Base-by-base conservation (phyloP, 164 flowering plant genomes). In the Dillenia suffruticosa region DNA sequence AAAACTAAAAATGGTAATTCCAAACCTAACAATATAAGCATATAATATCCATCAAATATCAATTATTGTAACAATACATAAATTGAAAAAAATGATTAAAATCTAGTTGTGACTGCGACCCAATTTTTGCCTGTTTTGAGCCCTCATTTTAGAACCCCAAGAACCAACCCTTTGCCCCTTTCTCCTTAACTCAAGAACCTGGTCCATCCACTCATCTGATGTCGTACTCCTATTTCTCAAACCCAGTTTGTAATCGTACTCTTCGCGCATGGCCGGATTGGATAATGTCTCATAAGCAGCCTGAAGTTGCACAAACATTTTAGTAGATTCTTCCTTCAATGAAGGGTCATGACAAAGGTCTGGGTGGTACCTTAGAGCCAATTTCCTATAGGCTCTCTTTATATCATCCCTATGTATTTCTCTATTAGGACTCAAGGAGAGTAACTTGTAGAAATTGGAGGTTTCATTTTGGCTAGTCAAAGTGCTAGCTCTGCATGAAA, bases 321-420 rank as follows among this genome's bases (percentile, higher is more conserved):
- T 62, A 8, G 61, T 58, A 1, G 68, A 66, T 22, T 70, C 66
- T 22, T 67, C 64, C 52, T 66, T 63, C 40, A 26, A 5, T 26
- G 40, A 26, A 26, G 40, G 40, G 40, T 26, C 40, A 51, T 26
- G 63, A 51, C 68, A 71, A n/a, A 67, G 67, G 44, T 71, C 68
- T 8, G 74, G 74, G 46, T 71, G 74, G 17, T 66, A 63, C 43
- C 59, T 51, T 9, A 67, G 59, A 58, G 68, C 68, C 68, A 52
- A 45, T 46, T 22, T 56, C 65, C 73, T 48, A 24, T 70, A 70
- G 10, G 73, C 73, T 44, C 46, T 70, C 56, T 70, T 70, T 11
- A 71, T 67, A 16, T 58, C 68, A 2, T 66, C 65, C 40, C 3
- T 5, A 5, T 26, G 0, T 3, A 45, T 48, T 1, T 57, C 55